Evolutionary conservation across 192 early-diverging fungal genomes (phyloP).

Genomic region (Bifiguratus adelaidae): DNA sequence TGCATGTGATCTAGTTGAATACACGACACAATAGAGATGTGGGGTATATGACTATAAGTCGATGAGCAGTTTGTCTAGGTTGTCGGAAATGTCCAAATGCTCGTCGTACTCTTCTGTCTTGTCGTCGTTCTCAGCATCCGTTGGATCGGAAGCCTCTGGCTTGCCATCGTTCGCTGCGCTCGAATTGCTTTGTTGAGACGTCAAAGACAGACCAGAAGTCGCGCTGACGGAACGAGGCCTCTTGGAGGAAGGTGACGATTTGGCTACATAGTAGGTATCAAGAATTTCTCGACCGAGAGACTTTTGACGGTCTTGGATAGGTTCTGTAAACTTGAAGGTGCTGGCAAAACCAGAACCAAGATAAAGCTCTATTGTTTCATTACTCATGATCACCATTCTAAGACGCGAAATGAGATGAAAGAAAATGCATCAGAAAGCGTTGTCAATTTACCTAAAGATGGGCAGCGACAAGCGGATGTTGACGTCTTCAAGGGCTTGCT

Average conservation of each 20-base stretch:
- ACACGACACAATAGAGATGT: too few species aligned
- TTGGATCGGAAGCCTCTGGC: not conserved
- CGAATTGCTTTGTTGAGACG: not conserved
- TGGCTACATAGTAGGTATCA: too few species aligned
- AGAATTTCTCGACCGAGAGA: slow-evolving; percentile 43
- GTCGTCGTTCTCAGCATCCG: not conserved
- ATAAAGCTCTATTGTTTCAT: slow-evolving; percentile 76
- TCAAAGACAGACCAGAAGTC: not conserved
- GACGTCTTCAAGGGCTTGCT: too few species aligned
- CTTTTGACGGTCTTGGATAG: slow-evolving; percentile 31
- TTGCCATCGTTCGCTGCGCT: not conserved
- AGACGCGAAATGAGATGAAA: too few species aligned
- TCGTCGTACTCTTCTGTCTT: not conserved
- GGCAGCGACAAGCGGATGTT: too few species aligned
- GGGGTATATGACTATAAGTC: not conserved
- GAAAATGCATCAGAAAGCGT: too few species aligned
- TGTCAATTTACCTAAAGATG: too few species aligned
- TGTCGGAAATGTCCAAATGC: not conserved
- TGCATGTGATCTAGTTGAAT: too few species aligned
- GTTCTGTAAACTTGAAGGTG: slow-evolving; percentile 51
- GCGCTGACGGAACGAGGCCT: too few species aligned
- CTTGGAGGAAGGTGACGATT: too few species aligned
- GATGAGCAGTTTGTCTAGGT: not conserved
- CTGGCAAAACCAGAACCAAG: slow-evolving; percentile 59
- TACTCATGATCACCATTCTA: slow-evolving; percentile 78